Conservation (phyloP, 768 basidiomycete genomes). For the Auriscalpium microsporum region DNA sequence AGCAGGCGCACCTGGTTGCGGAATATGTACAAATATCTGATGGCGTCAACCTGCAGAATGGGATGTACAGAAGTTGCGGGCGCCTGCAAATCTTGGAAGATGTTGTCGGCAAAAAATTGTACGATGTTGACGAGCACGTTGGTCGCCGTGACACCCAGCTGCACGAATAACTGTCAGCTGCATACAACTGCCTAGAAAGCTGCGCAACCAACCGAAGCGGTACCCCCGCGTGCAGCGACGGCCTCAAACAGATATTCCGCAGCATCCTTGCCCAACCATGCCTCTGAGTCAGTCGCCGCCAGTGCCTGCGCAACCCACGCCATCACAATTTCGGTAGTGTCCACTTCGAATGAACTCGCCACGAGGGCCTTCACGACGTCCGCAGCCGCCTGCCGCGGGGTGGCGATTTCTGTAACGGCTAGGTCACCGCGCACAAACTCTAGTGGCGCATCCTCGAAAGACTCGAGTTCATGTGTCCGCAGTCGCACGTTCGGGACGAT, state of each 20-base stretch:
- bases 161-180: not conserved
- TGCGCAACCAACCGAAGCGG: slow-evolving; percentile 51
- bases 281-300: slow-evolving; percentile 42
- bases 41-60: slow-evolving; percentile 92
- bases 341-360: slow-evolving; percentile 66
- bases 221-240: slow-evolving; percentile 83
- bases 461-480: slow-evolving; percentile 83
- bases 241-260: slow-evolving; percentile 93
- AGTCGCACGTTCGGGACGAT: slow-evolving; percentile 90
- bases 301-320: slow-evolving; percentile 77
- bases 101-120: slow-evolving; percentile 89
- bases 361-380: slow-evolving; percentile 94
- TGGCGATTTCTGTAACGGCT: slow-evolving; percentile 61
- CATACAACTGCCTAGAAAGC: not conserved
- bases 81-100: slow-evolving; percentile 80
- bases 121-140: slow-evolving; percentile 91
- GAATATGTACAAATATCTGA: slow-evolving; percentile 91
- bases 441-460: slow-evolving; percentile 95
- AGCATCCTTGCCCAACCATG: slow-evolving; percentile 90
- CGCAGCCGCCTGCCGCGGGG: slow-evolving; percentile 85
- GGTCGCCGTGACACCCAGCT: slow-evolving; percentile 91
- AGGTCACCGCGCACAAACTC: slow-evolving; percentile 60
- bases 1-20: slow-evolving; percentile 68
- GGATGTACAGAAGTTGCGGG: slow-evolving; percentile 64
- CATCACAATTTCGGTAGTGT: slow-evolving; percentile 82